Percentiles rank a stretch among this genome's conserved stretches.
Evolutionary conservation across 768 basidiomycete genomes (phyloP).

Genomic region (Leccinum disarticulatum): DNA sequence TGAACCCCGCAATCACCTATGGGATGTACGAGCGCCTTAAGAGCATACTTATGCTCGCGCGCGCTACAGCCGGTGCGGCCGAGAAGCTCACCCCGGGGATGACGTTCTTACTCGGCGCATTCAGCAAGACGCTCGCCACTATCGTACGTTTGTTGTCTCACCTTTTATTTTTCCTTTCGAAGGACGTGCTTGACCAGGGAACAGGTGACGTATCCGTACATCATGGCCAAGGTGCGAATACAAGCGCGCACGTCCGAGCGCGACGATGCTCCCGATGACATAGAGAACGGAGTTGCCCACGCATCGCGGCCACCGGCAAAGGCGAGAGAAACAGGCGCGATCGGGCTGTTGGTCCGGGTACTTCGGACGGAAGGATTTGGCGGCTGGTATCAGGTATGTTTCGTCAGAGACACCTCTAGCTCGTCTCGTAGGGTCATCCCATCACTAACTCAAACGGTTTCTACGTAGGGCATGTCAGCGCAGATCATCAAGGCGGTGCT

Average conservation of each 20-base stretch:
- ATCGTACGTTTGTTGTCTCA: constrained; percentile 52
- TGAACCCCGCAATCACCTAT: constrained; percentile 97
- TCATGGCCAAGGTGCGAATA: constrained; percentile 95
- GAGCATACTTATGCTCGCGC: constrained; percentile 60
- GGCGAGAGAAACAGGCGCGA: constrained; percentile 63
- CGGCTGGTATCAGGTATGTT: constrained; percentile 93
- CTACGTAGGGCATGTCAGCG: constrained; percentile 85
- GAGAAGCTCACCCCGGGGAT: constrained; percentile 74
- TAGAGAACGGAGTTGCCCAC: constrained; percentile 20
- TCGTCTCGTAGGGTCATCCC: not conserved
- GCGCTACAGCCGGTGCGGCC: constrained; percentile 40
- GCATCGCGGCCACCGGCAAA: constrained; percentile 15
- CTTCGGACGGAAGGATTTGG: constrained; percentile 73
- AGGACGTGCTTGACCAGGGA: not conserved
- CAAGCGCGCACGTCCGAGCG: constrained; percentile 74
- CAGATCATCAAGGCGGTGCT: constrained; percentile 96
- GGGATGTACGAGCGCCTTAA: constrained; percentile 94
- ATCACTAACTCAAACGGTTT: not conserved
- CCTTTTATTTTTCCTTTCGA: not conserved
- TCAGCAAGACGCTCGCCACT: constrained; percentile 94
- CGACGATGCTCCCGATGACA: constrained; percentile 38
- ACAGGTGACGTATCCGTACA: constrained; percentile 93
- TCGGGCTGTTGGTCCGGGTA: constrained; percentile 72
- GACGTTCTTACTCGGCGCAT: constrained; percentile 84
- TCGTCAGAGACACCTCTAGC: not conserved